Base-by-base conservation (phyloP, 306 rosid genomes). In the Malus sylvestris region DNA sequence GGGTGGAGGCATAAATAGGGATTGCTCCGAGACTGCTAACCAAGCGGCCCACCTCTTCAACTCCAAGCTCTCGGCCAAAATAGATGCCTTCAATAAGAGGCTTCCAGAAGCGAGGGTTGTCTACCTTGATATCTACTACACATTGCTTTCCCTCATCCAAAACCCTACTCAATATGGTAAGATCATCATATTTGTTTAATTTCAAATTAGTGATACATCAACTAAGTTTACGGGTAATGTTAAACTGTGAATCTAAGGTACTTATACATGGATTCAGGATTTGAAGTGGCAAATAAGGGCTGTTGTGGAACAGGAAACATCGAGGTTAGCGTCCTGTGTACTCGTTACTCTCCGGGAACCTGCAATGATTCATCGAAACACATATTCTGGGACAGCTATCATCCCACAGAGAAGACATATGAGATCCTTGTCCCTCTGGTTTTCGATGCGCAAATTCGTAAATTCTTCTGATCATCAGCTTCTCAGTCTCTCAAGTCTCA, bases 341-440 rank as follows among this genome's bases (percentile, higher is more conserved):
- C 86, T 45, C 78, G n/a, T 27, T 40, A 16, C 40, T 78, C 70
- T 23, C 10, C 32, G 27, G 15, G 51, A 3, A 65, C 83, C 8
- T 93, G 94, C 72, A 27, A 75, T 1, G 72, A 90, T 29, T 63
- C 87, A 29, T 60, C 85, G 11, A 80, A 78, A 10, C 87, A 89
- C 70, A 20, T 93, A 68, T 93, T 90, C 38, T 90, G 92, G 92
- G 97, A 92, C 76, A 83, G 91, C 67, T 86, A 80, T 71, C 93
- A 89, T 75, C 96, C 93, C 20, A 74, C 96, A 0, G 83, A 86
- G 68, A 72, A 76, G n/a, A 84, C 85, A 12, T 89, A 87, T 58
- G 25, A 51, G 45, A 38, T 72, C 20, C 73, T 88, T 68, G 33
- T 61, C 68, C 55, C 81, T 52, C 35, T 74, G 53, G 85, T 71